Conservation (phyloP, 2,329 filamentous ascomycete species). For the Taxawa tesnikishii region DNA sequence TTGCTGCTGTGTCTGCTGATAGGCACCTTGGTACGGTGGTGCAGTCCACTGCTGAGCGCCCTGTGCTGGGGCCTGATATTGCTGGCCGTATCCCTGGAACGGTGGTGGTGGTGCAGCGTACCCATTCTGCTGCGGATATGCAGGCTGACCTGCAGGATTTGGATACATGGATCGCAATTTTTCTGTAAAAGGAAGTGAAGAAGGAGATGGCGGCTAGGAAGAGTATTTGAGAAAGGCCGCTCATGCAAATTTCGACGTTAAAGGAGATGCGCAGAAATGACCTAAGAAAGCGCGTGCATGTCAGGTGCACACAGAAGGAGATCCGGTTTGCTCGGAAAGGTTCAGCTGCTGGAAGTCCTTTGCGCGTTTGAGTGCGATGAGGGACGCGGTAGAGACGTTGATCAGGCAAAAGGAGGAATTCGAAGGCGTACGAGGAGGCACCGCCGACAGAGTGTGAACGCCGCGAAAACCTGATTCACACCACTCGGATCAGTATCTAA, state of each 20-base stretch:
- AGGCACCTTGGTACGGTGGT: slow-evolving; percentile 2
- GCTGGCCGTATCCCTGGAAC: slow-evolving; percentile 14
- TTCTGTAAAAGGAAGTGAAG: slow-evolving; percentile 1
- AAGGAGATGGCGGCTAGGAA: slow-evolving; percentile 2
- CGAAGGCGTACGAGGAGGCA: too few relatives aligned
- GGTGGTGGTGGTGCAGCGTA: slow-evolving; percentile 15
- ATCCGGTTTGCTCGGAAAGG: slow-evolving; percentile 3
- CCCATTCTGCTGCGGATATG: slow-evolving; percentile 15
- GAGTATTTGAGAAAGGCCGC: neutral
- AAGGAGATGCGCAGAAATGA: slow-evolving; percentile 2
- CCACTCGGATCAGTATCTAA: too few relatives aligned
- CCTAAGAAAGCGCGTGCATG: slow-evolving; percentile 2
- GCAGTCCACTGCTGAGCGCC: slow-evolving; percentile 8
- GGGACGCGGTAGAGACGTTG: too few relatives aligned
- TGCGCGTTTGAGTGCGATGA: too few relatives aligned
- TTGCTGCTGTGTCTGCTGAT: slow-evolving; percentile 3
- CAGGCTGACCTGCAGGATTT: slow-evolving; percentile 17
- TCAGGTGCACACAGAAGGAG: slow-evolving; percentile 2
- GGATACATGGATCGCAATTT: slow-evolving; percentile 9
- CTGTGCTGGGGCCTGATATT: slow-evolving; percentile 13
- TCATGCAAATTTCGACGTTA: neutral
- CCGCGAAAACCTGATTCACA: too few relatives aligned
- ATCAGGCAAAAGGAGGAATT: too few relatives aligned
- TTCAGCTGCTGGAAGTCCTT: too few relatives aligned
- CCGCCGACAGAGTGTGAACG: too few relatives aligned